A percentile compares a stretch with the other conserved stretches of the same genome.
Evolutionary conservation across 345 rosid species (phyloP).

Genomic region (Gossypioides kirkii): DNA sequence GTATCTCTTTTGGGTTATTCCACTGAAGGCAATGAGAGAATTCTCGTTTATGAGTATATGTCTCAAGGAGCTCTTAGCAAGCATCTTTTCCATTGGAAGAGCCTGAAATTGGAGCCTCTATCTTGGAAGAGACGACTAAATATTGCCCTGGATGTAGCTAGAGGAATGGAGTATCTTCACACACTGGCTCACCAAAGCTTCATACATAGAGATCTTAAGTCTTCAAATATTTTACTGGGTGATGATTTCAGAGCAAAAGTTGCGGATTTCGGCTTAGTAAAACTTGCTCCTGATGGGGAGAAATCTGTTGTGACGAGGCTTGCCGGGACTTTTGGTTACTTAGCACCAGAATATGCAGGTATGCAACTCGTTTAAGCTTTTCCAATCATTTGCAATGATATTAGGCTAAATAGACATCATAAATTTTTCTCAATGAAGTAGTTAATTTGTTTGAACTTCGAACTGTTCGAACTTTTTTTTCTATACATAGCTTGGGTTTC

Average conservation of each 20-base stretch:
- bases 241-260: conserved; percentile 72
- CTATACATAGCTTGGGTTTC: neutral
- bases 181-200: conserved; percentile 64
- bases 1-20: conserved; percentile 70
- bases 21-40: conserved; percentile 56
- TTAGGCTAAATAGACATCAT: neutral
- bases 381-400: conserved; percentile 7
- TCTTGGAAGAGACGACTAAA: conserved; percentile 65
- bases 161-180: conserved; percentile 81
- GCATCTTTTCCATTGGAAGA: conserved; percentile 79
- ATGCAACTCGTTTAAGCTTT: conserved; percentile 16
- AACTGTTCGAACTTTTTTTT: neutral
- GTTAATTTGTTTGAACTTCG: neutral
- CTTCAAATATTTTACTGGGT: conserved; percentile 67
- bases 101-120: conserved; percentile 55
- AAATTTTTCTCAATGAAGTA: neutral
- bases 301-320: conserved; percentile 62
- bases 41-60: conserved; percentile 74
- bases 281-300: conserved; percentile 73
- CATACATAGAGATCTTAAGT: conserved; percentile 76
- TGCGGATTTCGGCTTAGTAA: conserved; percentile 77
- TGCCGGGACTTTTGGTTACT: conserved; percentile 79
- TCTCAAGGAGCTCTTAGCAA: conserved; percentile 73
- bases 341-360: conserved; percentile 95
- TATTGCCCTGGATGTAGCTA: conserved; percentile 71